phyloP scores from a whole-genome alignment of 129 eudicot genomes.

The Artemisia argyi region DNA sequence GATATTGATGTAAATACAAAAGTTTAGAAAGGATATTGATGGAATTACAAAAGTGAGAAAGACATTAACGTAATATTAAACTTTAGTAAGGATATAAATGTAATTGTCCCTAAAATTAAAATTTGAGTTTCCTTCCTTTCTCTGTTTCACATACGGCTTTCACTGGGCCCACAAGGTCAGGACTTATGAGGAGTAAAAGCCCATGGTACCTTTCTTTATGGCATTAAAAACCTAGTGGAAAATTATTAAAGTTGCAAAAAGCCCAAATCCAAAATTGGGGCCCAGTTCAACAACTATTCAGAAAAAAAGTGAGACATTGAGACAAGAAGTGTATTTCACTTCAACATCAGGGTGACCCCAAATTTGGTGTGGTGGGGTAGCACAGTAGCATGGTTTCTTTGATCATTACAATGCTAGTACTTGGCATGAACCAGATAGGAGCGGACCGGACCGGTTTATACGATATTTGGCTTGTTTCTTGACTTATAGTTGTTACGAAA shows the following conservation, averaged over 20 bases:
- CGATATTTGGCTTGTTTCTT: no score
- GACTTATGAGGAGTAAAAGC: conserved; percentile 10
- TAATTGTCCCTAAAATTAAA: no score
- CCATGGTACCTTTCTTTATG: conserved; percentile 23
- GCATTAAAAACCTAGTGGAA: conserved; percentile 28
- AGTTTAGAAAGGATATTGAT: no score
- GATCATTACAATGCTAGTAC: neutral
- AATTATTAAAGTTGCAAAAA: conserved; percentile 39
- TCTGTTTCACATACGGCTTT: conserved; percentile 25
- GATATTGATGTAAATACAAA: no score
- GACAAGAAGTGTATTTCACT: conserved; percentile 21
- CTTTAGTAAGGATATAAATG: no score
- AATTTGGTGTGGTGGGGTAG: conserved; percentile 13
- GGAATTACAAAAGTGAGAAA: no score
- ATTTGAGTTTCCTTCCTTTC: conserved; percentile 18
- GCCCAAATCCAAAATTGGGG: conserved; percentile 28
- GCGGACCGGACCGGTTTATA: no score
- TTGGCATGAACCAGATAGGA: no score
- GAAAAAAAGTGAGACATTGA: conserved; percentile 3
- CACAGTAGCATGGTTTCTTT: neutral
- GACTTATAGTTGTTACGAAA: no score
- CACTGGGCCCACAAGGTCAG: conserved; percentile 24
- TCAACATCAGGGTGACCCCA: conserved; percentile 28
- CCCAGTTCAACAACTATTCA: conserved; percentile 22
- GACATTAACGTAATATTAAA: no score